Evolutionary conservation across 2,329 filamentous ascomycete species (phyloP), one percentile per base, ranked within the genome.

Genomic region (Fusarium compactum): DNA sequence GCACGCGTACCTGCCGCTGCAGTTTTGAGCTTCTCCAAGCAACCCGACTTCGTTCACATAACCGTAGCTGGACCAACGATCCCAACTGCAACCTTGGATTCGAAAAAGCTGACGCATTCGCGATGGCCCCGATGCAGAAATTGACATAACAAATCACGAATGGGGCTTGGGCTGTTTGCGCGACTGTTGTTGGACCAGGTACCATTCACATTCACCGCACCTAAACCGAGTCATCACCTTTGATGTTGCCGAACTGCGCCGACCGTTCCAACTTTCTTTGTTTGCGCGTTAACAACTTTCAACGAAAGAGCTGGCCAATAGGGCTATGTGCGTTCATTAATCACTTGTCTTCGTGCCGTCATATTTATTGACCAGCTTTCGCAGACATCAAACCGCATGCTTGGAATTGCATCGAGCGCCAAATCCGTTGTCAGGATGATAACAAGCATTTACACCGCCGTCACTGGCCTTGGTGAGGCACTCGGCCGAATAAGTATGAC

Each of bases 361-460:
- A 24, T 12, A 7, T 25, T 24, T 27, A 15, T 40, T 67, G 45
- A 68, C 50, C 54, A 46, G 34, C n/a, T 22, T 4, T n/a, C 18
- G 18, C 18, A 74, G 71, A 38, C 52, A n/a, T 50, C 62, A 47
- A 62, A 62, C 47, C 67, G 60, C 48, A 77, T 78, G 77, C 73
- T 67, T 48, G 67, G 54, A 47, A 55, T 65, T 46, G 41, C 51
- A 38, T 46, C 43, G 8, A 46, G 74, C 29, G 46, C 70, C 59
- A 65, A 65, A 69, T 71, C 66, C 63, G 51, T 77, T 55, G 58
- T 70, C 71, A 72, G 72, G 74, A 79, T 79, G 75, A 78, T 79
- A 68, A 67, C 72, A 46, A 71, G 58, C 45, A 50, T 78, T 56
- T 67, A 69, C 45, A 66, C 73, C 29, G 75, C 74, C 32, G 52